Conservation (phyloP, 345 rosid genomes). For the Gossypium anomalum region DNA sequence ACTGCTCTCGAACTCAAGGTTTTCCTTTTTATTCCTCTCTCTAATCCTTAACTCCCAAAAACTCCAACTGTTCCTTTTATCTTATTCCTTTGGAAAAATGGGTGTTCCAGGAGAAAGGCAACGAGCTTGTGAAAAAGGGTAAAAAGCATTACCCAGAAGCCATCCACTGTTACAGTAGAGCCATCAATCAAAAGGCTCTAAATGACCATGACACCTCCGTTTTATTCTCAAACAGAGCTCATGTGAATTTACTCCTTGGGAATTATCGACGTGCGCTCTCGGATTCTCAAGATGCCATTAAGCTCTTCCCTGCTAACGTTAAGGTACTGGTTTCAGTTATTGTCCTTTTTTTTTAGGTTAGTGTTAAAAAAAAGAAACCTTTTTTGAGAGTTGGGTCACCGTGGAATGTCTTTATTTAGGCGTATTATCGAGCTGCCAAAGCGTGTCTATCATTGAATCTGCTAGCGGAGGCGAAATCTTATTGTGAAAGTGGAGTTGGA, state of each 20-base stretch:
- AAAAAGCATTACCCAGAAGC: conserved; percentile 80
- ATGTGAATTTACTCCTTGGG: conserved; percentile 75
- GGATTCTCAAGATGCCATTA: conserved; percentile 75
- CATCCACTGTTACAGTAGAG: conserved; percentile 72
- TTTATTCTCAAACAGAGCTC: conserved; percentile 77
- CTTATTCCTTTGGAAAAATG: background rate
- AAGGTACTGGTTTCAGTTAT: conserved; percentile 44
- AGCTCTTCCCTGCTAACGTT: conserved; percentile 44
- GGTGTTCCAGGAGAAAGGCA: conserved; percentile 69
- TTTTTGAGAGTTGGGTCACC: background rate
- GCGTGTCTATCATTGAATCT: conserved; percentile 62
- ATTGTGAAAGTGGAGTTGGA: conserved; percentile 48
- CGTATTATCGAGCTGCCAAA: conserved; percentile 84
- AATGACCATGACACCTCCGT: conserved; percentile 57
- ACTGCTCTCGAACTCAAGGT: conserved; percentile 92
- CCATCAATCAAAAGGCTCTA: conserved; percentile 59
- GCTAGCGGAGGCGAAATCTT: conserved; percentile 56
- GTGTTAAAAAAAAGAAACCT: background rate
- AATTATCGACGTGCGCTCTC: conserved; percentile 71
- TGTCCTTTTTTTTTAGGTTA: background rate
- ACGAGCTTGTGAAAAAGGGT: conserved; percentile 79
- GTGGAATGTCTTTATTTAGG: conserved; percentile 32
- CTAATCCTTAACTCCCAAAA: background rate
- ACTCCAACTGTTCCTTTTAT: background rate
- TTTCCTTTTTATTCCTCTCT: background rate